A percentile compares a stretch with the other conserved stretches of the same genome.
These are phyloP conservation scores for Wickerhamiella australiensis DNA, from an alignment of 805 yeast species.

Conservation along the genomic window DNA sequence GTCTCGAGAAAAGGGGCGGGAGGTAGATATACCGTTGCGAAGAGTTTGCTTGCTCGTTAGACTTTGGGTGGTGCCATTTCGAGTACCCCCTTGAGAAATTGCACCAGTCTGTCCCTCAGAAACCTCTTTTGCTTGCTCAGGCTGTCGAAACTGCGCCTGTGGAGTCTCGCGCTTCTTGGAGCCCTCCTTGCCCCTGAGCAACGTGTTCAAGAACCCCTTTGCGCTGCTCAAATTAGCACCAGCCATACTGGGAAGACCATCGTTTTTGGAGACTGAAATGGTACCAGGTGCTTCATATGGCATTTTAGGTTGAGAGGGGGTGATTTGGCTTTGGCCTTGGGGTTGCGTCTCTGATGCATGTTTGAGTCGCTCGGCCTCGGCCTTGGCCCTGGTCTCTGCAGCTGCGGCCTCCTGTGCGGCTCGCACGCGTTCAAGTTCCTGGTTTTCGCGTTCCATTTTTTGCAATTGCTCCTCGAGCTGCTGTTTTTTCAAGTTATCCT, in stretches of 20 bases:
- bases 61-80: no score
- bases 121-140: no score
- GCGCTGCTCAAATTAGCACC: background rate
- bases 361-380: background rate
- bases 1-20: background rate
- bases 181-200: background rate
- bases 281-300: background rate
- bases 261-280: background rate
- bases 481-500: background rate
- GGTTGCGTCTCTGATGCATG: background rate
- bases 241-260: background rate
- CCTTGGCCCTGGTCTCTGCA: background rate
- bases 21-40: background rate
- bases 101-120: background rate
- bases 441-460: background rate
- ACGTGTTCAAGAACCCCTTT: background rate
- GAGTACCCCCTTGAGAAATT: no score
- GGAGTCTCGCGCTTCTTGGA: background rate
- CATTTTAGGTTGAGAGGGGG: background rate
- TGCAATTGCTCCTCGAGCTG: background rate
- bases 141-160: no score
- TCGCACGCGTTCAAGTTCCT: background rate
- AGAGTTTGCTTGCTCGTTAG: background rate
- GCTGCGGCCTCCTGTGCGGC: background rate
- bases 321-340: background rate